Conservation (phyloP, 1,139 yeast species). For the Pichia inconspicua region DNA sequence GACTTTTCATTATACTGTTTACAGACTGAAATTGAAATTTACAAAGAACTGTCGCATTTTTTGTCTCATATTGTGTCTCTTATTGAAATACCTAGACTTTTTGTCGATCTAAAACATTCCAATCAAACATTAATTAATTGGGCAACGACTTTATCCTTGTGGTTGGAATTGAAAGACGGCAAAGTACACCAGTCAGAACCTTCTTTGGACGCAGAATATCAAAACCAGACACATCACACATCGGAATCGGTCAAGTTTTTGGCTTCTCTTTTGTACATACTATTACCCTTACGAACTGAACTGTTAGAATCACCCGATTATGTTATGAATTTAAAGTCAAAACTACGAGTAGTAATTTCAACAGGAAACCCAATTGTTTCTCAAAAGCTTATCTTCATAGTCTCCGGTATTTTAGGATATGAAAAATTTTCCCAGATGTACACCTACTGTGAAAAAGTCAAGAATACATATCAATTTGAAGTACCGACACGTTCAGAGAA, state of each 20-base stretch:
- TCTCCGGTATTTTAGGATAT: slow-evolving; percentile 40
- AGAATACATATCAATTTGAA: background rate
- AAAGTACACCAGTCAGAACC: slow-evolving; percentile 13
- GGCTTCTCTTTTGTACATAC: slow-evolving; percentile 39
- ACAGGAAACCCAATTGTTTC: slow-evolving; percentile 54
- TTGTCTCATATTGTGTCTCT: slow-evolving; percentile 35
- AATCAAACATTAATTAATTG: slow-evolving; percentile 36
- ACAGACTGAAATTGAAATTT: slow-evolving; percentile 39
- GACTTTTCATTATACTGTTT: slow-evolving; percentile 32
- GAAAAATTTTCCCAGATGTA: slow-evolving; percentile 17
- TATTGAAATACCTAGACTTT: slow-evolving; percentile 41
- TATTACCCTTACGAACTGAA: slow-evolving; percentile 34
- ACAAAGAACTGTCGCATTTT: slow-evolving; percentile 31
- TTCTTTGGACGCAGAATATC: background rate
- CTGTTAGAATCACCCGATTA: slow-evolving; percentile 33
- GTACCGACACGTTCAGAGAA: background rate
- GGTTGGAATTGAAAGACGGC: slow-evolving; percentile 52
- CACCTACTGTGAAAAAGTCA: background rate
- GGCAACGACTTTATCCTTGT: slow-evolving; percentile 45
- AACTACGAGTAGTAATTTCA: slow-evolving; percentile 39
- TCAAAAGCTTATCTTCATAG: slow-evolving; percentile 43
- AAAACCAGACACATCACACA: background rate
- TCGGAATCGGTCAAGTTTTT: slow-evolving; percentile 29
- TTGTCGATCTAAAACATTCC: slow-evolving; percentile 25
- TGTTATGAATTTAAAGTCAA: slow-evolving; percentile 22